Evolutionary conservation across 495 filamentous ascomycete species (phyloP), one percentile per base, ranked within the genome.

Genomic region (Recurvomyces mirabilis): DNA sequence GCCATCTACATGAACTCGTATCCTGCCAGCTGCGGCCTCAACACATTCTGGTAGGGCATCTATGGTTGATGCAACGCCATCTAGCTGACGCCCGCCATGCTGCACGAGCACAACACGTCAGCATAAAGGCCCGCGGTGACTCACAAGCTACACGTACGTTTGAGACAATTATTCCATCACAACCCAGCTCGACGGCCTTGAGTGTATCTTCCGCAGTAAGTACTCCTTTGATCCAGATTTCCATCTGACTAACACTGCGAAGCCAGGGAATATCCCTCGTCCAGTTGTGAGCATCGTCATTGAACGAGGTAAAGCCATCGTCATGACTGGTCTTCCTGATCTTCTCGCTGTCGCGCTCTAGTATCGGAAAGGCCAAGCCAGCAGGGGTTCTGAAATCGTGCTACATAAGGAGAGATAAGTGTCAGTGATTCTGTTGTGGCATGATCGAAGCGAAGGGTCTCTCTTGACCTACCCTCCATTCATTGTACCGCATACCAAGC

Each of bases 21-120:
- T 48, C 33, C 49, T 62, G 34, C 71, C 60, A 0, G 33, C 46
- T 0, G 58, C 69, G 2, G 60, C 64, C 1, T 54, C 53, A 1
- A 60, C 66, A 29, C 64, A 66, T 40, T 70, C 69, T 2, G 53
- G 60, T 15, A 73, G 54, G 12, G 57, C 69, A 39, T 71, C 68
- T 13, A 73, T 52, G 0, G 68, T 66, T 2, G 68, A 60, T 4
- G 61, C 56, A 5, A 65, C 66, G 15, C 65, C 61, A 49, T 69
- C 67, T 9, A 69, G 55, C 43, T 70, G 66, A 10, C 68, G 56
- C 0, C 68, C 67, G 12, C 64, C 64, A 34, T 67, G 64, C n/a
- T n/a, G n/a, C n/a, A n/a, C n/a, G n/a, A n/a, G n/a, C n/a, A n/a
- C n/a, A 9, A 30, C 28, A 30, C 9, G n/a, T 30, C 28, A n/a